Evolutionary conservation across 2,329 filamentous ascomycete genomes (phyloP).

Genomic region (Ceratocystis cubensis): DNA sequence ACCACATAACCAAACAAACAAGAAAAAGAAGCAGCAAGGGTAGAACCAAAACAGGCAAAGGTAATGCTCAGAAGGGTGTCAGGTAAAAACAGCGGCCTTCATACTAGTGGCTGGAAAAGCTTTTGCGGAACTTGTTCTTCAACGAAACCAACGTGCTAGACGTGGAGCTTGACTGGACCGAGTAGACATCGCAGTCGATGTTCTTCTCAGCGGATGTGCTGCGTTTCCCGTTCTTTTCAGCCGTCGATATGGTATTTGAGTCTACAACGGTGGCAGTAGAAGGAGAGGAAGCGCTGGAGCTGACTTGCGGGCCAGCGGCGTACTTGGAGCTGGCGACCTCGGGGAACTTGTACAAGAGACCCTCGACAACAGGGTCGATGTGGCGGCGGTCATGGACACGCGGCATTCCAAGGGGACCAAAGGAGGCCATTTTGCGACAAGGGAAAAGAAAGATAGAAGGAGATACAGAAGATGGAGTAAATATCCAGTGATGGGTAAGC

Average conservation of each 20-base stretch:
- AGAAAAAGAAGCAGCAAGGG: background rate
- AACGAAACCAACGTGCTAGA: background rate
- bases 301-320: background rate
- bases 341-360: conserved; percentile 22
- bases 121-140: conserved; percentile 19
- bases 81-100: background rate
- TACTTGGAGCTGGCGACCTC: conserved; percentile 4
- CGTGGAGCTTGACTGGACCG: background rate
- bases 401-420: conserved; percentile 19
- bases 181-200: background rate
- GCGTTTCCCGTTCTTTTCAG: conserved; percentile 10
- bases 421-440: conserved; percentile 16
- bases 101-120: conserved; percentile 14
- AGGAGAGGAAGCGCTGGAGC: background rate
- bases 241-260: background rate
- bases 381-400: conserved; percentile 22
- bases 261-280: background rate
- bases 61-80: too few relatives aligned
- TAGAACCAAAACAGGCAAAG: background rate
- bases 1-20: background rate
- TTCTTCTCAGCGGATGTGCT: background rate
- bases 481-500: background rate
- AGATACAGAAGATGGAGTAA: background rate
- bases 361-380: conserved; percentile 22
- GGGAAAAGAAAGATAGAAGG: background rate